Base-by-base conservation (phyloP, 2,329 filamentous ascomycete genomes). In the Ceratocystis eucalypticola region DNA sequence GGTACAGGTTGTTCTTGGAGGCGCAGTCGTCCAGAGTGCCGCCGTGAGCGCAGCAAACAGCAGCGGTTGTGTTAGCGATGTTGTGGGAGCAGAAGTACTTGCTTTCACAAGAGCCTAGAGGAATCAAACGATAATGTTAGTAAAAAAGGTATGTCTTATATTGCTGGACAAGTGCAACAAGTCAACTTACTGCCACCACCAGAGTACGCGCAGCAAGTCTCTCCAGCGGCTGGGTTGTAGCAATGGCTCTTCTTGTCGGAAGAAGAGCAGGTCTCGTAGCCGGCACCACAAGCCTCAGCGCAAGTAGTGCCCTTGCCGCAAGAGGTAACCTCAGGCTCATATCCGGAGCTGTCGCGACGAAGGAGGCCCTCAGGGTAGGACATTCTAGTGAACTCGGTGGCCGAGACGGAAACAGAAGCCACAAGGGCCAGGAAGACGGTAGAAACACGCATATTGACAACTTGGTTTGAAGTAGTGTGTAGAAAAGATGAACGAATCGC, bases 61-160 rank as follows among this genome's bases (percentile, higher is more conserved):
- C 20, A 44, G 37, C 64, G 33, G 65, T 61, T 1, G 48, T 48
- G 45, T 75, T 74, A 57, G 73, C 71, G 64, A 74, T 73, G 72
- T 85, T 80, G 70, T 80, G 76, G n/a, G 82, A 79, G 76, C 85
- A 87, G 77, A 82, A 87, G 77, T 81, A 87, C 62, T 82, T 83
- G 17, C 75, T 73, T 41, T 83, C 79, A 73, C 84, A 87, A 41
- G 84, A 82, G 74, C 84, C 83, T 85, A 64, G 37, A 41, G 2
- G 12, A 41, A 12, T 3, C 37, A 7, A 3, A 28, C 61, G 15
- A n/a, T n/a, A 48, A 50, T 57, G 67, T 69, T 53, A 69, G 66
- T 61, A 25, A 22, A 48, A 5, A 20, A 22, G 5, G 62, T 15
- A 17, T 10, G 12, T 5, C 22, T 4, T 10, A 10, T 61, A 3